A percentile compares a stretch with the other conserved stretches of the same genome.
These are phyloP conservation scores for Flaveria bidentis DNA, from an alignment of 129 eudicot genomes.

Conservation along the genomic window DNA sequence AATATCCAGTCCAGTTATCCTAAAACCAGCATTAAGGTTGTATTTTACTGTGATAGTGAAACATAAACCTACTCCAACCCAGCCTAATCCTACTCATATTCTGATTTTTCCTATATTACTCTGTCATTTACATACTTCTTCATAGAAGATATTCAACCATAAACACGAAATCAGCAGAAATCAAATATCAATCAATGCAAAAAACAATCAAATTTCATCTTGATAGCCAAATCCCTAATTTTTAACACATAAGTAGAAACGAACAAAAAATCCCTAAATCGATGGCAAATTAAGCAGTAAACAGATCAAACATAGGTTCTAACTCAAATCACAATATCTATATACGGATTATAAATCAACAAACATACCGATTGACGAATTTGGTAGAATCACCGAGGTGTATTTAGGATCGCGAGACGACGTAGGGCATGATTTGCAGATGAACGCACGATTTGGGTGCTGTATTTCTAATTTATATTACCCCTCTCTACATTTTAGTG, in stretches of 20 bases:
- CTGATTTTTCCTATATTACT: neutral
- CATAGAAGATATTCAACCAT: neutral
- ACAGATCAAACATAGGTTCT: neutral
- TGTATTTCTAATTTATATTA: neutral
- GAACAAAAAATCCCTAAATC: slow-evolving; percentile 5
- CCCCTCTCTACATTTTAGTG: neutral
- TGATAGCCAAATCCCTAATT: neutral
- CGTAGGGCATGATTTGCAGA: slow-evolving; percentile 16
- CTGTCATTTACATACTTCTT: neutral
- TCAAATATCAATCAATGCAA: neutral
- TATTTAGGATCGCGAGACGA: slow-evolving; percentile 24
- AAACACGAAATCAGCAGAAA: slow-evolving; percentile 9
- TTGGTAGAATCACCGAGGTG: slow-evolving; percentile 11
- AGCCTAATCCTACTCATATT: neutral
- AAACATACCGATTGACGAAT: slow-evolving; percentile 22
- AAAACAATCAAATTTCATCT: slow-evolving; percentile 3
- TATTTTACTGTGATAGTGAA: neutral
- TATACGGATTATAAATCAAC: slow-evolving; percentile 2
- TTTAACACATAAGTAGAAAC: neutral
- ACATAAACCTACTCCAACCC: slow-evolving; percentile 2
- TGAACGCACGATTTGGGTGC: slow-evolving; percentile 18
- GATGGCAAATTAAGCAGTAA: slow-evolving; percentile 10
- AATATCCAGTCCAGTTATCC: neutral
- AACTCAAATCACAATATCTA: neutral
- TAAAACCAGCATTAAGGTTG: neutral